A percentile compares a stretch with the other conserved stretches of the same genome.
These are phyloP conservation scores for Fonsecaea monophora DNA, from an alignment of 2,329 filamentous ascomycete genomes.

Conservation along the genomic window DNA sequence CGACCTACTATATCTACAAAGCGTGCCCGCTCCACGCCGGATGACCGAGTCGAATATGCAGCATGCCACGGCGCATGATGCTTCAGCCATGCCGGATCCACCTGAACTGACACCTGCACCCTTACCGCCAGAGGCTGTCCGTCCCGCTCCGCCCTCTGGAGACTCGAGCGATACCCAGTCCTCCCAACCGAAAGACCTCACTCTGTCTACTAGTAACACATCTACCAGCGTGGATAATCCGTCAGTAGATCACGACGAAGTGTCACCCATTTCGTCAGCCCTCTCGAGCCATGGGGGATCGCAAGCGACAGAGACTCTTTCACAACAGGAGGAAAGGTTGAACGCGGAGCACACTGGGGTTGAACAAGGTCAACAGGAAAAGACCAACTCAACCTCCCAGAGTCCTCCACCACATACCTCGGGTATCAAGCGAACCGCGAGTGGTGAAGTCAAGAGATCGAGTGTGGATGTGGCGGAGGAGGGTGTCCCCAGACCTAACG, in stretches of 20 bases:
- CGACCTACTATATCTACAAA: conserved; percentile 5
- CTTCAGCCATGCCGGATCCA: conserved; percentile 31
- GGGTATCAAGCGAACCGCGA: conserved; percentile 36
- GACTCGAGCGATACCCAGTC: conserved; percentile 17
- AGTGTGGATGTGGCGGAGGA: conserved; percentile 34
- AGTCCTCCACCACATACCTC: conserved; percentile 28
- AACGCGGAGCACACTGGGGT: background rate
- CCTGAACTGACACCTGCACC: conserved; percentile 26
- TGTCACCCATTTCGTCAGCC: conserved; percentile 33
- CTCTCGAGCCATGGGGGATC: conserved; percentile 29
- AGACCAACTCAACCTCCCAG: conserved; percentile 25
- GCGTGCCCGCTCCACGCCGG: conserved; percentile 23
- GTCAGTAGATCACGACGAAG: conserved; percentile 22
- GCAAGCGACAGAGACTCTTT: conserved; percentile 17
- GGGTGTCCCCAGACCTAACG: conserved; percentile 17
- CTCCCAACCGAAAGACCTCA: conserved; percentile 22
- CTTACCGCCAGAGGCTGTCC: conserved; percentile 4
- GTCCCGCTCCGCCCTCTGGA: conserved; percentile 10
- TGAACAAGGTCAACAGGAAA: conserved; percentile 8
- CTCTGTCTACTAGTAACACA: conserved; percentile 27
- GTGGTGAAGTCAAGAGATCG: conserved; percentile 35
- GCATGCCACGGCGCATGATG: conserved; percentile 29
- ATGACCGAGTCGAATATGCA: conserved; percentile 27
- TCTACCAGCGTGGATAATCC: conserved; percentile 18
- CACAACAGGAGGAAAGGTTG: conserved; percentile 17